Base-by-base conservation (phyloP, 257 asterid species). In the Leonotis leonurus region DNA sequence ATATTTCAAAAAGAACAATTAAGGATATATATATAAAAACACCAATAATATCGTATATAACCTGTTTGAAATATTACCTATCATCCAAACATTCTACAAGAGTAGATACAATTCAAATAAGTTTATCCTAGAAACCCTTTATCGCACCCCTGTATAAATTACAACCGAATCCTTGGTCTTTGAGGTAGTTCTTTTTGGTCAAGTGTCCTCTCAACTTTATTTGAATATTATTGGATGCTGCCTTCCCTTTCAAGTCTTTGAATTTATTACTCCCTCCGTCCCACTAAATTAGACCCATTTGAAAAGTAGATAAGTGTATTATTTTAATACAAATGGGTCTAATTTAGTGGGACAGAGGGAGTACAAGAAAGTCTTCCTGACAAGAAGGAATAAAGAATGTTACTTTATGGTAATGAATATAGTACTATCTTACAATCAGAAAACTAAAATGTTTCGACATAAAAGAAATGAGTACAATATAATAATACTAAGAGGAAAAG, bases 351-450 rank as follows among this genome's bases (percentile, higher is more conserved):
- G n/a, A n/a, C n/a, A n/a, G n/a, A n/a, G n/a, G n/a, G n/a, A n/a
- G n/a, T n/a, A 76, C 92, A 82, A 68, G 97, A 95, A 77, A 87
- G 82, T 74, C 80, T 78, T 73, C 94, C 99, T 92, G 85, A 43
- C 52, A 74, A 46, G 55, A 43, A 54, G 41, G 20, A 21, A 27
- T n/a, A 62, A 49, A 39, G 6, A n/a, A 60, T 17, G 52, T 30
- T 18, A 9, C 11, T 49, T n/a, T 8, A 6, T 22, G 12, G 7
- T 44, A 40, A 44, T 13, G 25, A 26, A 52, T 1, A 27, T 3
- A 6, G 33, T 27, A 1, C 30, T 68, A 26, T 29, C 59, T 27
- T 27, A 29, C 25, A 51, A 30, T 30, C 37, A 61, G 29, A 16
- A 36, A 64, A 55, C 50, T 58, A 43, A 41, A 52, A 14, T 29